phyloP scores from a whole-genome alignment of 2,329 filamentous ascomycete species.

The Stenocarpella maydis region DNA sequence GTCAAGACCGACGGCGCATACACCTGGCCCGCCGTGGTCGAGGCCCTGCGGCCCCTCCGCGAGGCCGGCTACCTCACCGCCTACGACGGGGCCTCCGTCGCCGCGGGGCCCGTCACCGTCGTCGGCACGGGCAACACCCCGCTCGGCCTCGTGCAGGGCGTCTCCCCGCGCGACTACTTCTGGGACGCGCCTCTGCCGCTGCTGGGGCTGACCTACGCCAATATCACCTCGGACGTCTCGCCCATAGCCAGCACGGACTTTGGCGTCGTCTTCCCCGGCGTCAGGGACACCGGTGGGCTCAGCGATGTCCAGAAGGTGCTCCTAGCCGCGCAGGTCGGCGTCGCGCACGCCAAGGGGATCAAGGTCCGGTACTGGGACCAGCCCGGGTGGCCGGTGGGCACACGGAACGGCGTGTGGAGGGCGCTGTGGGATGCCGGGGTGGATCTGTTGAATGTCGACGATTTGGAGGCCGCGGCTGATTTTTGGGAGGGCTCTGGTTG shows the following conservation, averaged over 20 bases:
- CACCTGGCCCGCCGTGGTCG: constrained; percentile 59
- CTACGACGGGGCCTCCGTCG: constrained; percentile 56
- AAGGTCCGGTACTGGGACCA: constrained; percentile 69
- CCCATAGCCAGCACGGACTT: constrained; percentile 46
- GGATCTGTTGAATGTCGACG: constrained; percentile 71
- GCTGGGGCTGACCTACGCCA: constrained; percentile 37
- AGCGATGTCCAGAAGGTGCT: constrained; percentile 58
- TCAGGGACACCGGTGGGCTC: constrained; percentile 45
- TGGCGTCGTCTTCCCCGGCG: constrained; percentile 47
- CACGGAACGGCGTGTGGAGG: constrained; percentile 66
- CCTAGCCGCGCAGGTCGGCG: constrained; percentile 59
- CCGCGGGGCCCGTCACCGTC: constrained; percentile 67
- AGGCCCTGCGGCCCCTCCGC: constrained; percentile 64
- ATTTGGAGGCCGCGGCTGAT: constrained; percentile 60
- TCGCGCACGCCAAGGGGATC: constrained; percentile 65
- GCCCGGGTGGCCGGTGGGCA: constrained; percentile 66
- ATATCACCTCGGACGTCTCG: constrained; percentile 40
- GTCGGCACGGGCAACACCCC: constrained; percentile 71
- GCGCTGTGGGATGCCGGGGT: constrained; percentile 64
- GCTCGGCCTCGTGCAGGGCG: constrained; percentile 61
- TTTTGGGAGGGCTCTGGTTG: constrained; percentile 37
- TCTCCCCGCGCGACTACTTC: constrained; percentile 62
- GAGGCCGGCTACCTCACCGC: constrained; percentile 61
- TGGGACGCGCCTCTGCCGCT: constrained; percentile 39
- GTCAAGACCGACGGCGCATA: constrained; percentile 66